A percentile compares a stretch with the other conserved stretches of the same genome.
phyloP scores from a whole-genome alignment of 2,329 filamentous ascomycete genomes.

The Phaeosphaeria sp. region DNA sequence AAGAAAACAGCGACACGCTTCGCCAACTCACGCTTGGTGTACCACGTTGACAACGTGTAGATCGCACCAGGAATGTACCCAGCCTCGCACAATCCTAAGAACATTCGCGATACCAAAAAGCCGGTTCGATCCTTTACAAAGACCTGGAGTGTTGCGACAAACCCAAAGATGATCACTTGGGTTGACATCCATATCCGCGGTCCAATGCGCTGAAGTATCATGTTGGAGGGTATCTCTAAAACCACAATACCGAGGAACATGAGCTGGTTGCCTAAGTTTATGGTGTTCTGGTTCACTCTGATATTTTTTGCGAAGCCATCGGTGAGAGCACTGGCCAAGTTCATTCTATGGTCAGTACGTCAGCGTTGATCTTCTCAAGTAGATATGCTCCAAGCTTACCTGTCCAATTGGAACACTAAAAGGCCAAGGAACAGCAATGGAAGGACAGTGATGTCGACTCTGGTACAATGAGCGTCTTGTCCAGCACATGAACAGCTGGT shows the following conservation, averaged over 20 bases:
- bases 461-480: conserved; percentile 21
- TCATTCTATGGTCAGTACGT: conserved; percentile 47
- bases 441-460: conserved; percentile 57
- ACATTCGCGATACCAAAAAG: conserved; percentile 54
- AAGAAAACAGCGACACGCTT: conserved; percentile 60
- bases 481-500: too few relatives aligned
- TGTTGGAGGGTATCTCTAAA: conserved; percentile 61
- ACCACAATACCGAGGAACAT: conserved; percentile 61
- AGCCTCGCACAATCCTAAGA: conserved; percentile 59
- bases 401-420: conserved; percentile 60
- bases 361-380: not conserved
- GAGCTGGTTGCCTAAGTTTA: conserved; percentile 62
- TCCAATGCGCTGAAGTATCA: conserved; percentile 49
- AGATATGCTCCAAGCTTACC: not conserved
- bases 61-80: conserved; percentile 62
- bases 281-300: conserved; percentile 53
- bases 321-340: conserved; percentile 60
- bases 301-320: conserved; percentile 56
- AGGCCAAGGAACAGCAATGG: conserved; percentile 59
- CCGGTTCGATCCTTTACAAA: conserved; percentile 45
- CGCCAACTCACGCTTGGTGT: conserved; percentile 55
- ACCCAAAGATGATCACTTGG: conserved; percentile 59
- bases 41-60: conserved; percentile 62
- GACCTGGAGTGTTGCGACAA: conserved; percentile 55
- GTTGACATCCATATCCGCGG: conserved; percentile 56